Conservation (phyloP, 345 rosid genomes). For the Acer saccharum region DNA sequence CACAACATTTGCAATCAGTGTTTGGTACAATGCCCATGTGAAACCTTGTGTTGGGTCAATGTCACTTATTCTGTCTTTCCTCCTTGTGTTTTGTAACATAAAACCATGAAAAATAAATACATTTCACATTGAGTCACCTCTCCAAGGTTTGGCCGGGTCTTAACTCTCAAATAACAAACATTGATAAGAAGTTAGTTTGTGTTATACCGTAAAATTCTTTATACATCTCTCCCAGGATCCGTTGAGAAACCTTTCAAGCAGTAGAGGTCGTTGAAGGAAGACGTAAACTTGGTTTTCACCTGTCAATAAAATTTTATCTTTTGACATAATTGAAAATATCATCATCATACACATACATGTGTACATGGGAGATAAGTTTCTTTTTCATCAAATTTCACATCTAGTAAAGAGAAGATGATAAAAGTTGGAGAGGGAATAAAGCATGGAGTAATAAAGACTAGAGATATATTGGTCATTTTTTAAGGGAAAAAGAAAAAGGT, state of each 20-base stretch:
- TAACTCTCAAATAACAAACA: not conserved
- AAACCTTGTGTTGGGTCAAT: slow-evolving; percentile 30
- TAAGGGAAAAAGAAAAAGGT: slow-evolving; percentile 22
- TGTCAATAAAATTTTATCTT: not conserved
- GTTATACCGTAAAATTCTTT: too few species aligned
- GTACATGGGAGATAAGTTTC: slow-evolving; percentile 9
- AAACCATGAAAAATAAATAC: not conserved
- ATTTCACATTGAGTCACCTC: not conserved
- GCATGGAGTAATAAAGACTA: slow-evolving; percentile 15
- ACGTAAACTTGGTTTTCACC: not conserved
- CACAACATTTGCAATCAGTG: not conserved
- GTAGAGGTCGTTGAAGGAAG: not conserved
- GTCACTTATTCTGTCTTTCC: slow-evolving; percentile 15
- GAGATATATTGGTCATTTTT: slow-evolving; percentile 10
- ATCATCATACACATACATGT: not conserved
- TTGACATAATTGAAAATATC: not conserved
- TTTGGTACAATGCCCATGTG: slow-evolving; percentile 32
- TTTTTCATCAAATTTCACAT: slow-evolving; percentile 13
- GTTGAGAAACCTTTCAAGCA: not conserved
- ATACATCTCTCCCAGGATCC: not conserved
- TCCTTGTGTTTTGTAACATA: not conserved
- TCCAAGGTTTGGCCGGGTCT: not conserved
- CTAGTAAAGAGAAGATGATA: slow-evolving; percentile 18
- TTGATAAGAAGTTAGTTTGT: not conserved
- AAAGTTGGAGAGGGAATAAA: slow-evolving; percentile 26